Percentiles rank a stretch among this genome's conserved stretches.
Evolutionary conservation across 202 grass and related monocot species (phyloP).

Genomic region (Schoenoplectus triqueter): DNA sequence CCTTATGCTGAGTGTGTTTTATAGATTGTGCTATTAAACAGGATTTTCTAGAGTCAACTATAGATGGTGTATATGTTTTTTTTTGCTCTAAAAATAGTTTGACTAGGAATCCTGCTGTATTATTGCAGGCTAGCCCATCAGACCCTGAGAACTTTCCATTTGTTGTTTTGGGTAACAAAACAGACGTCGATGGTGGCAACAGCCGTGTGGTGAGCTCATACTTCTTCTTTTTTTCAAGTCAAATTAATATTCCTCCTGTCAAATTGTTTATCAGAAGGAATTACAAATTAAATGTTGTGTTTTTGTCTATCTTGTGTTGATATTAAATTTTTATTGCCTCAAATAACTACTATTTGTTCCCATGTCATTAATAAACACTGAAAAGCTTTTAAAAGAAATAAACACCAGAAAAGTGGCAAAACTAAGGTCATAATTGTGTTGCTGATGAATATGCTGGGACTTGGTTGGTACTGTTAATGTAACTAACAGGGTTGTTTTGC

Average conservation of each 20-base stretch:
- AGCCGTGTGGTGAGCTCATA: slow-evolving; percentile 64
- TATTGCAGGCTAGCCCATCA: slow-evolving; percentile 79
- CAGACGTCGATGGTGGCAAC: slow-evolving; percentile 85
- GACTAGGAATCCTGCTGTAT: slow-evolving; percentile 13
- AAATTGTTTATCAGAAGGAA: not conserved
- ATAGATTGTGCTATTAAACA: not conserved
- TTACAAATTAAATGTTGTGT: not conserved
- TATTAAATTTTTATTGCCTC: too few relatives aligned
- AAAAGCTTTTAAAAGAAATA: too few relatives aligned
- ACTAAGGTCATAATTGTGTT: too few relatives aligned
- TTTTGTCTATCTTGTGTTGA: too few relatives aligned
- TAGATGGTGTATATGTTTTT: not conserved
- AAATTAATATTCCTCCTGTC: not conserved
- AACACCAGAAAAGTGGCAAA: too few relatives aligned
- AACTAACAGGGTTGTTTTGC: not conserved
- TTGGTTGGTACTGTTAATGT: not conserved
- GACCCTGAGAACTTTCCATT: slow-evolving; percentile 89
- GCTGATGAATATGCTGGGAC: too few relatives aligned
- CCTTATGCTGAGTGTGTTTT: not conserved
- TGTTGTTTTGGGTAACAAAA: slow-evolving; percentile 87
- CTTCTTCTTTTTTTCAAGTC: not conserved
- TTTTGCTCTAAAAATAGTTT: not conserved
- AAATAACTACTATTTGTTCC: too few relatives aligned
- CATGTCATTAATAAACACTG: too few relatives aligned
- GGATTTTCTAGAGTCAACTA: not conserved